phyloP scores from a whole-genome alignment of 768 basidiomycete species.

The Lactarius indigo region DNA sequence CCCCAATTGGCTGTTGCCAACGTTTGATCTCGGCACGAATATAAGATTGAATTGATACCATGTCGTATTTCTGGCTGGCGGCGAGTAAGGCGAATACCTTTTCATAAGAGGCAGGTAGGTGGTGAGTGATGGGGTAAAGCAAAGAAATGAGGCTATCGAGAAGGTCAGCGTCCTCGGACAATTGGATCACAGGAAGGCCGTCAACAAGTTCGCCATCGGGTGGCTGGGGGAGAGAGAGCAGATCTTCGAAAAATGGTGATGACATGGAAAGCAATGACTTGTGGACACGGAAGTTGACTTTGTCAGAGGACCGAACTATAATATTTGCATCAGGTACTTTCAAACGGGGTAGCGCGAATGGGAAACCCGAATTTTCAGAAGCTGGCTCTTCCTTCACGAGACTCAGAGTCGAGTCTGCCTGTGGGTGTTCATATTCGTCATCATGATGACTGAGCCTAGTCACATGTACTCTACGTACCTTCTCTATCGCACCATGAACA shows the following conservation, averaged over 20 bases:
- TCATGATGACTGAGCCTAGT: not conserved
- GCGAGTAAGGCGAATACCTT: conserved; percentile 10
- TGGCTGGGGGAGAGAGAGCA: not conserved
- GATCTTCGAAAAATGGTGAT: not conserved
- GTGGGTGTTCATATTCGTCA: not conserved
- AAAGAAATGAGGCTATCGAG: conserved; percentile 3
- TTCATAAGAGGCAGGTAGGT: not conserved
- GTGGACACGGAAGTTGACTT: conserved; percentile 31
- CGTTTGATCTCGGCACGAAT: not conserved
- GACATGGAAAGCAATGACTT: conserved; percentile 29
- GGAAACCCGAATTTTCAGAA: not conserved
- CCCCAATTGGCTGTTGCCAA: not conserved
- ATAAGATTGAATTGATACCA: not conserved
- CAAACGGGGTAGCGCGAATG: not conserved
- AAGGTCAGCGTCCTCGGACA: conserved; percentile 12
- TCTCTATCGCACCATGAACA: not conserved
- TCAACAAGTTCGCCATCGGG: not conserved
- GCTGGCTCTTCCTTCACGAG: not conserved
- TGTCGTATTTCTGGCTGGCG: conserved; percentile 12
- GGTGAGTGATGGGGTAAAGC: conserved; percentile 1
- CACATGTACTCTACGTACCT: not conserved
- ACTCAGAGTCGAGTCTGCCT: not conserved
- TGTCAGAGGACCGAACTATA: conserved; percentile 31
- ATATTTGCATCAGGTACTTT: conserved; percentile 13
- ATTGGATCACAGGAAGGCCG: conserved; percentile 16